Evolutionary conservation across 306 rosid genomes (phyloP), one percentile per base, ranked within the genome.

Genomic region (Cucurbita pepo): DNA sequence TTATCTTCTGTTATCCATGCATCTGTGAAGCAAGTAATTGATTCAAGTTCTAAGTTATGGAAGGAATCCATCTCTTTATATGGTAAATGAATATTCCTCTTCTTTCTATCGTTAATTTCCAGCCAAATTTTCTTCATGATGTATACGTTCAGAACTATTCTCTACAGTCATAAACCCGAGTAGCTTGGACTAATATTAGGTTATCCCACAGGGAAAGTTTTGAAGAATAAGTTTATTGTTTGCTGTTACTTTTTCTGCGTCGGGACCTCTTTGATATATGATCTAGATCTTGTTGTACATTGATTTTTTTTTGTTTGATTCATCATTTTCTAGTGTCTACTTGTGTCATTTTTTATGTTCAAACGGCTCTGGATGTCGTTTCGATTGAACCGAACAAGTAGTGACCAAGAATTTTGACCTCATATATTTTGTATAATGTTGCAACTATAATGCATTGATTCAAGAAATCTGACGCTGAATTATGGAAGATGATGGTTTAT

Each of bases 11-110:
- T 77, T 38, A 78, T 91, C 76, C 88, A 78, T 58, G 80, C 84
- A 38, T 82, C 99, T 12, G 82, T 85, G 53, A 91, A 89, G 71
- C 90, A 82, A 73, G 87, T 94, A 64, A 88, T 89, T 67, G 97
- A 91, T 77, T 80, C 83, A 85, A 89, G 96, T 77, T 89, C 85
- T 81, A 83, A 83, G 84, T 71, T 94, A 79, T 80, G 84, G 84
- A 85, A 78, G 79, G 97, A 89, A 76, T 79, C 88, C 25, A 62
- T 91, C 76, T 82, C 95, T 58, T 80, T 73, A 2, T 86, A 82
- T 66, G 99, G 99, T 91, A 84, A 69, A 37, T 79, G 21, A 54
- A 55, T 78, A 53, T 54, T 43, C 64, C 52, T 61, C 60, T 70
- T 56, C 61, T 34, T 16, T 61, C 18, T 12, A 19, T 47, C 15